Evolutionary conservation across 495 filamentous ascomycete species (phyloP).

Genomic region (Immersiella caudata): DNA sequence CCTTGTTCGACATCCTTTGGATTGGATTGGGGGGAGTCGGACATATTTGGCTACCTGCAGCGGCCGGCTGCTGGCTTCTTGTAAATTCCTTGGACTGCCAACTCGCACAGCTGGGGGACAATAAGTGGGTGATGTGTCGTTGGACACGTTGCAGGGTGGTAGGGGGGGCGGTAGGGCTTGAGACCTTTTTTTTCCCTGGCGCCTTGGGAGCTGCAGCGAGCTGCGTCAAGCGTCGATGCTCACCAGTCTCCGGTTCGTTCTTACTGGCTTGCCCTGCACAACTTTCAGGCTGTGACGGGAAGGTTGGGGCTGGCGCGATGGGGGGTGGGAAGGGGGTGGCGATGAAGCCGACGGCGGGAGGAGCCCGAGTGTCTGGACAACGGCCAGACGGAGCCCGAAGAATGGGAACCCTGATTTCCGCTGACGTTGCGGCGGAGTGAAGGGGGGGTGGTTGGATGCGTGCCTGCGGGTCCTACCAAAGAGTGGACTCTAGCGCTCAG

Average conservation of each 20-base stretch:
- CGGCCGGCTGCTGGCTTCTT: constrained; percentile 59
- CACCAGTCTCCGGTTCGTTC: constrained; percentile 44
- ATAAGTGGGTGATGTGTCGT: constrained; percentile 54
- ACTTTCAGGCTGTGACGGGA: constrained; percentile 53
- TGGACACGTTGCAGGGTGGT: constrained; percentile 59
- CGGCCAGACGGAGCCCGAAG: constrained; percentile 30
- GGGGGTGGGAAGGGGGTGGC: constrained; percentile 23
- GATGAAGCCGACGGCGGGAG: constrained; percentile 27
- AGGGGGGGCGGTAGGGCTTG: constrained; percentile 53
- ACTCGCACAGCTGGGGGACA: constrained; percentile 53
- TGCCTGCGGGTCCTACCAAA: constrained; percentile 33
- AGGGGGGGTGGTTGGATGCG: constrained; percentile 29
- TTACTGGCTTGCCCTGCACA: constrained; percentile 48
- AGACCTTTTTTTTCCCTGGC: constrained; percentile 42
- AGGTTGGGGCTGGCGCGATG: constrained; percentile 38
- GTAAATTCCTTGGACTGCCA: constrained; percentile 60
- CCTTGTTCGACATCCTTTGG: constrained; percentile 92
- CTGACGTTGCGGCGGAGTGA: constrained; percentile 20
- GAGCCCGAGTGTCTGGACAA: constrained; percentile 29
- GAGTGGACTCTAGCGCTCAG: constrained; percentile 31
- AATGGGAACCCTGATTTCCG: constrained; percentile 23
- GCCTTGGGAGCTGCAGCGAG: constrained; percentile 51
- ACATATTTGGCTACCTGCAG: constrained; percentile 84
- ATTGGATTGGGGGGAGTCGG: constrained; percentile 91
- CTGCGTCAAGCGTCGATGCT: constrained; percentile 47